Evolutionary conservation across 768 basidiomycete species (phyloP).

Genomic region (Cystofilobasidium capitatum): DNA sequence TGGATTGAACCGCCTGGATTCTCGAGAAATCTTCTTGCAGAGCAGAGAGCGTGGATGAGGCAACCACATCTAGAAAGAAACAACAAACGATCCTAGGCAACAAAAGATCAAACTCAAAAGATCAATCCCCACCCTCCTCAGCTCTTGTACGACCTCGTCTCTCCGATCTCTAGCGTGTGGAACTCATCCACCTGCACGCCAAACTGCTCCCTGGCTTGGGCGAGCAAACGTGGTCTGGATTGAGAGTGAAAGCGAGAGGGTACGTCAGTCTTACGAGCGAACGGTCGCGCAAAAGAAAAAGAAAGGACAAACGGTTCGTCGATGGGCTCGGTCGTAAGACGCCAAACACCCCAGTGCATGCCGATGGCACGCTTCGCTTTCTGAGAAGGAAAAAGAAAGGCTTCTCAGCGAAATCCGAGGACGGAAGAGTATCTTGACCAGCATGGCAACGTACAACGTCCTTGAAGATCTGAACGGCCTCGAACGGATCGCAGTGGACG

Average conservation of each 20-base stretch:
- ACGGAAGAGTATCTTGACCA: neutral
- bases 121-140: too few species aligned
- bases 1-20: too few species aligned
- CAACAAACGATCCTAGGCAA: too few species aligned
- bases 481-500: constrained; percentile 59
- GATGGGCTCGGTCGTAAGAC: constrained; percentile 40
- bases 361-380: constrained; percentile 49
- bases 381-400: constrained; percentile 17
- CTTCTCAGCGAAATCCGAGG: neutral
- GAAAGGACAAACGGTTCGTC: constrained; percentile 45
- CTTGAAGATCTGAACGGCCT: constrained; percentile 58
- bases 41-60: too few species aligned
- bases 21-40: too few species aligned
- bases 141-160: constrained; percentile 41
- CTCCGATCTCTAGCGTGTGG: constrained; percentile 52
- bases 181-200: constrained; percentile 53
- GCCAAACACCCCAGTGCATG: constrained; percentile 55
- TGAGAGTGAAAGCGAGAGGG: neutral
- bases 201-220: constrained; percentile 47
- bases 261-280: too few species aligned
- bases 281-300: too few species aligned
- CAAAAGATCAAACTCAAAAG: too few species aligned
- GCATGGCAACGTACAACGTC: constrained; percentile 46
- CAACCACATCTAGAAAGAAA: too few species aligned
- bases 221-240: constrained; percentile 45